Percentiles rank a stretch among this genome's conserved stretches.
These are phyloP conservation scores for Scheffersomyces ergatensis DNA, from an alignment of 805 yeast genomes.

Conservation along the genomic window DNA sequence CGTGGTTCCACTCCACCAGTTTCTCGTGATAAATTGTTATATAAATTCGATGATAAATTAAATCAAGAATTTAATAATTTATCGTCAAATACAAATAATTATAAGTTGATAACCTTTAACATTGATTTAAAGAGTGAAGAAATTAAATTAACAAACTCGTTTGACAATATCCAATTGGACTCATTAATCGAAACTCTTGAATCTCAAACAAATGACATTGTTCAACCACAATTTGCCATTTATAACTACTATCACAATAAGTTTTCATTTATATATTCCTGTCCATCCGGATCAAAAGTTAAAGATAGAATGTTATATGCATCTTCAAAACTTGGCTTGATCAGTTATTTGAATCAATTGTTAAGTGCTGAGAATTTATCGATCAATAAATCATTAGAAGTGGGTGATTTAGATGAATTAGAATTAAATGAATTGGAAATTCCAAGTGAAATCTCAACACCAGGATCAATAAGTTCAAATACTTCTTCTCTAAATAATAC, in stretches of 20 bases:
- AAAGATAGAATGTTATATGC: conserved; percentile 93
- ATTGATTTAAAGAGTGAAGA: conserved; percentile 51
- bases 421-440: conserved; percentile 49
- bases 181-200: conserved; percentile 19
- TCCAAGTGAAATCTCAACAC: conserved; percentile 7
- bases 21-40: conserved; percentile 12
- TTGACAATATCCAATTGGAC: conserved; percentile 14
- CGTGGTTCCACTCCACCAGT: background rate
- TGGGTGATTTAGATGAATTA: conserved; percentile 71
- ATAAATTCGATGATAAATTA: conserved; percentile 23
- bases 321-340: conserved; percentile 64
- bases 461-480: conserved; percentile 6
- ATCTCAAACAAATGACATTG: conserved; percentile 13
- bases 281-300: conserved; percentile 88
- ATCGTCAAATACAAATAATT: conserved; percentile 11
- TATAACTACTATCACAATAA: conserved; percentile 40
- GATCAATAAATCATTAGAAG: conserved; percentile 55
- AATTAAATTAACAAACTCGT: conserved; percentile 20
- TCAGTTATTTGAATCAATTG: conserved; percentile 44
- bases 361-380: conserved; percentile 23
- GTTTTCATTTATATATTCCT: conserved; percentile 69
- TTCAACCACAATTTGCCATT: conserved; percentile 59
- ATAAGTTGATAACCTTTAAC: conserved; percentile 44
- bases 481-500: conserved; percentile 8
- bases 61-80: conserved; percentile 21